Percentiles rank a stretch among this genome's conserved stretches.
These are phyloP conservation scores for Agarophyton chilense DNA, from an alignment of 23 red algal species.

Conservation along the genomic window DNA sequence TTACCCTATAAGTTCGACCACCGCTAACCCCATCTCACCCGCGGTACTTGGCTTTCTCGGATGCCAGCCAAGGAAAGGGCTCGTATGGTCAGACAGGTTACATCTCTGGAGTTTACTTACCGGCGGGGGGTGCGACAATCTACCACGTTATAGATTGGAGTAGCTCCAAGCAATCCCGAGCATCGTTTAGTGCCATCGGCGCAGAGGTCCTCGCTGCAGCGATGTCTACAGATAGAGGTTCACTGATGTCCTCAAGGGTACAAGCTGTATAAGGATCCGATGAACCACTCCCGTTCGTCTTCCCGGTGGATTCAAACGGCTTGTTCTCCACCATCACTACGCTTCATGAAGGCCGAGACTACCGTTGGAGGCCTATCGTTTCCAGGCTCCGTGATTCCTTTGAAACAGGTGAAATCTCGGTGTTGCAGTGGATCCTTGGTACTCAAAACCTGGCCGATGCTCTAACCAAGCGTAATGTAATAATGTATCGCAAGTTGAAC, in stretches of 20 bases:
- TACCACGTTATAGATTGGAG: slow-evolving; percentile 49
- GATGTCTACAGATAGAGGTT: slow-evolving; percentile 17
- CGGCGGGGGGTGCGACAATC: slow-evolving; percentile 16
- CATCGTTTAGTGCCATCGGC: slow-evolving; percentile 34
- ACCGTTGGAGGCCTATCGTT: slow-evolving; percentile 24
- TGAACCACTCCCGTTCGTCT: background rate
- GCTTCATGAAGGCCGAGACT: slow-evolving; percentile 48
- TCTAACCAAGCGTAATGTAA: slow-evolving; percentile 36
- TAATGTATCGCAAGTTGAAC: slow-evolving; percentile 38
- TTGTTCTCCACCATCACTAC: slow-evolving; percentile 32
- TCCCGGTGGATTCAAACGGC: slow-evolving; percentile 27
- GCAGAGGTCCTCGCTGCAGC: slow-evolving; percentile 41
- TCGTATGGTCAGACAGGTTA: slow-evolving; percentile 63
- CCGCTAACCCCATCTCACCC: too few species aligned
- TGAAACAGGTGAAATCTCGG: slow-evolving; percentile 12
- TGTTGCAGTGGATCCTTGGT: slow-evolving; percentile 11
- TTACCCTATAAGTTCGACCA: too few species aligned
- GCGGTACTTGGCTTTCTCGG: slow-evolving; percentile 41
- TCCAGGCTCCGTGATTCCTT: slow-evolving; percentile 27
- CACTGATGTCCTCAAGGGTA: background rate
- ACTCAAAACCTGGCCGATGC: slow-evolving; percentile 17
- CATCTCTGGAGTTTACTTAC: slow-evolving; percentile 44
- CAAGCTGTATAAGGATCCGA: slow-evolving; percentile 14
- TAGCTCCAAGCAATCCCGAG: slow-evolving; percentile 40
- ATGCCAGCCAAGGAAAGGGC: slow-evolving; percentile 43